Base-by-base conservation (phyloP, 805 yeast genomes). In the Monosporozyma unispora region DNA sequence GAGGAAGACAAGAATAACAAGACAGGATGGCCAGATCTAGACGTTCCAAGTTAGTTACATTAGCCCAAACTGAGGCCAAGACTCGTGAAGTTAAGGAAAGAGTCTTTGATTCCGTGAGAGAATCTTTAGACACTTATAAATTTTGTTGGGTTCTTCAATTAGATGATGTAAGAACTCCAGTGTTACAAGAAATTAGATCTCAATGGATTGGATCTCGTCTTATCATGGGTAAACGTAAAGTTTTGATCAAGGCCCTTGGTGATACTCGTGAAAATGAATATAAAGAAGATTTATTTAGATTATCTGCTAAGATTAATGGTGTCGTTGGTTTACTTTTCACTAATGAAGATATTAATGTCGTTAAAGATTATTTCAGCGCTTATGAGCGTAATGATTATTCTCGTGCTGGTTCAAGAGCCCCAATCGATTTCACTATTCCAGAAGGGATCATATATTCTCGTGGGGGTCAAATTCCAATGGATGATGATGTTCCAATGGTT, bases 401-500 rank as follows among this genome's bases (percentile, higher is more conserved):
- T 29, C 81, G 99, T 68, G 90, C 97, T 28, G 95, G 95, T 55
- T 76, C 88, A 37, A 80, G 69, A 58, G 77, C 96, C 11, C 95
- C 98, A 49, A 72, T 91, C 52, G 80, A 85, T 46, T 90, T 93
- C 70, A 77, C 80, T 4, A 76, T 93, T 50, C 98, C 99, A 27
- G 88, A 76, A 52, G 99, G 99, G 45, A 77, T 88, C 48, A 83
- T 93, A 8, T 90, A 88, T 68, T 87, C 98, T 19, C 83, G 96
- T 66, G 99, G 96, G 60, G 99, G 99, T 21, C 95, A 87, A 70
- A 72, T 90, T 47, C 76, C 96, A 28, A 70, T 66, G 22, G 97
- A 89, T 63, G 98, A 93, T 56, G 99, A 93, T 68, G 89, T 93
- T 19, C 96, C 97, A 58, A 82, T 93, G 86, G 84, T 95, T 11